These are phyloP conservation scores for Umbelopsis sp. DNA, from an alignment of 192 early-diverging fungal species.

Conservation along the genomic window DNA sequence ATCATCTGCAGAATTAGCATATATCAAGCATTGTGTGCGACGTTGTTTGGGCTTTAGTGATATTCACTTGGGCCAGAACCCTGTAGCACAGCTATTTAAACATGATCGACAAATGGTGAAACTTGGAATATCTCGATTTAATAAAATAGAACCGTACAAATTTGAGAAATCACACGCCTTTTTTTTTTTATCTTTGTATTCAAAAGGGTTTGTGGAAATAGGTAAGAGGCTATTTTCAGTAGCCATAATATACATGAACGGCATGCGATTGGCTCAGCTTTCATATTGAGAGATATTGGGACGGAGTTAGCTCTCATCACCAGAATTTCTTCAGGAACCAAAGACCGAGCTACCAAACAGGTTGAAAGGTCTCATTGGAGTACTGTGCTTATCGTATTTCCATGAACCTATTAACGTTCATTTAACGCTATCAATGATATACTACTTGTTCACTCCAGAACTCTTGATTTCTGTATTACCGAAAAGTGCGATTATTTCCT, in stretches of 20 bases:
- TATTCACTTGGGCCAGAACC: slow-evolving; percentile 2
- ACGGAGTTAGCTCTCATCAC: not conserved
- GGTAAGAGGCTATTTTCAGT: slow-evolving; percentile 3
- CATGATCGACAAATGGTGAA: slow-evolving; percentile 8
- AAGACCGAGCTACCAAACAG: too few relatives aligned
- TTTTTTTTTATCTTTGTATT: not conserved
- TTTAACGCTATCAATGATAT: too few relatives aligned
- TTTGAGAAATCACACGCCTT: too few relatives aligned
- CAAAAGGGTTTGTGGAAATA: not conserved
- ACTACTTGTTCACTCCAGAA: too few relatives aligned
- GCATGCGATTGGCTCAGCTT: not conserved
- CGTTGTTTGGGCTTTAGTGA: not conserved
- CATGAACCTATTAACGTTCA: too few relatives aligned
- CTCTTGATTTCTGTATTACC: too few relatives aligned
- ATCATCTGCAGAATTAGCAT: slow-evolving; percentile 20
- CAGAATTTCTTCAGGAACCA: too few relatives aligned
- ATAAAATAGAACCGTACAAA: not conserved
- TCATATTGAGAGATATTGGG: slow-evolving; percentile 12
- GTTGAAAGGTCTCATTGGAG: too few relatives aligned
- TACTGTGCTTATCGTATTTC: too few relatives aligned
- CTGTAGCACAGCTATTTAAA: slow-evolving; percentile 14
- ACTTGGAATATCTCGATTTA: not conserved
- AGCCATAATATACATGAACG: not conserved
- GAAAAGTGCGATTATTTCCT: too few relatives aligned
- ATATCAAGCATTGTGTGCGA: slow-evolving; percentile 21